Conservation (phyloP, 1,284 basidiomycete species). For the Meripilus lineatus region DNA sequence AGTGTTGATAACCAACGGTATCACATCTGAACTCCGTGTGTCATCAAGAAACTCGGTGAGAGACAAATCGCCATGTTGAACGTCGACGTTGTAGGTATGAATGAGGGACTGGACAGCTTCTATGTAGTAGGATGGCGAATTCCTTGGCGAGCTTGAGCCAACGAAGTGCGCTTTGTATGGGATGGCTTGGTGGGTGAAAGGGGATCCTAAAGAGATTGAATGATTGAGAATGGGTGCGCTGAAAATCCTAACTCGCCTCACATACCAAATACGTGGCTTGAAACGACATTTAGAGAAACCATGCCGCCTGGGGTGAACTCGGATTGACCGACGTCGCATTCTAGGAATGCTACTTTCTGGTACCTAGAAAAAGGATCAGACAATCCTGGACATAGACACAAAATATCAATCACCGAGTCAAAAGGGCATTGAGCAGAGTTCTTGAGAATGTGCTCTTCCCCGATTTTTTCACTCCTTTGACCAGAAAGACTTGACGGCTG, state of each 20-base stretch:
- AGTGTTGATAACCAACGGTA: conserved; percentile 91
- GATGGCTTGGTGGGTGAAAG: conserved; percentile 76
- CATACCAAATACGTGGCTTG: conserved; percentile 66
- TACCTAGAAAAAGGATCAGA: conserved; percentile 38
- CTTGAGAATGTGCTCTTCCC: conserved; percentile 90
- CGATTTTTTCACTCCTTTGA: conserved; percentile 82
- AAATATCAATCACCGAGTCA: conserved; percentile 40
- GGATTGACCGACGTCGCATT: conserved; percentile 91
- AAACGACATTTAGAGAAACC: conserved; percentile 76
- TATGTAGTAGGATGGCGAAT: conserved; percentile 79
- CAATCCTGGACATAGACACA: background rate
- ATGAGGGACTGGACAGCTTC: conserved; percentile 65
- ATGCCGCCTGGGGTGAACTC: conserved; percentile 90
- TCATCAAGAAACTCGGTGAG: conserved; percentile 21
- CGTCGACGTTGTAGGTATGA: conserved; percentile 66
- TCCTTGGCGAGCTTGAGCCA: conserved; percentile 75
- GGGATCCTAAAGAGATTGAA: conserved; percentile 51
- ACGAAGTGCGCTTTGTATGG: conserved; percentile 81
- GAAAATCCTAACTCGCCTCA: conserved; percentile 4
- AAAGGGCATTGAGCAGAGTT: conserved; percentile 68
- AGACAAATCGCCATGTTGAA: conserved; percentile 46
- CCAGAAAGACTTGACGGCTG: conserved; percentile 48
- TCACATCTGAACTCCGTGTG: conserved; percentile 43
- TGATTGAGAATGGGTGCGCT: background rate
- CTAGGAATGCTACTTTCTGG: conserved; percentile 80